Evolutionary conservation across 1,284 basidiomycete species (phyloP).

Genomic region (Puccinia triticina): DNA sequence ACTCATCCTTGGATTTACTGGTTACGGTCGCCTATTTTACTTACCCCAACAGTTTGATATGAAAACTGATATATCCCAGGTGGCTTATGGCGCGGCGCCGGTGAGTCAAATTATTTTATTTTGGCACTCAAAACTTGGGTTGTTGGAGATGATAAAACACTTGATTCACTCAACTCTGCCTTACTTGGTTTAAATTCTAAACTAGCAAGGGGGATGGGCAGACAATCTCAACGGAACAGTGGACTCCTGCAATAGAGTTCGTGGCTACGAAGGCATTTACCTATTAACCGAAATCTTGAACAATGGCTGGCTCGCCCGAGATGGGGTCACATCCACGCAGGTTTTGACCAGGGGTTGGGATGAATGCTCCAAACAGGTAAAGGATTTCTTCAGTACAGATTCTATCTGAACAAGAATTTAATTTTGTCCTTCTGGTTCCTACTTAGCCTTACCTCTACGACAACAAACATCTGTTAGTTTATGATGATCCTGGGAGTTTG

Average conservation of each 20-base stretch:
- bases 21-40: neutral
- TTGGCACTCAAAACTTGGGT: neutral
- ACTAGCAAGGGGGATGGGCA: neutral
- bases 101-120: neutral
- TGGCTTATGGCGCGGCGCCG: constrained; percentile 2
- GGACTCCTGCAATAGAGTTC: neutral
- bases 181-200: neutral
- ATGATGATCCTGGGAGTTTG: constrained; percentile 12
- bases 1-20: constrained; percentile 12
- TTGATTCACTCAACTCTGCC: neutral
- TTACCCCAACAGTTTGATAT: neutral
- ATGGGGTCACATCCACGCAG: neutral
- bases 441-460: neutral
- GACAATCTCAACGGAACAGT: neutral
- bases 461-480: neutral
- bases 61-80: neutral
- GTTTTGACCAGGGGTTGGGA: neutral
- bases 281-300: neutral
- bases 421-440: neutral
- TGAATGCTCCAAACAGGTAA: neutral
- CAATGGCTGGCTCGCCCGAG: neutral
- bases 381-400: neutral
- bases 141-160: neutral
- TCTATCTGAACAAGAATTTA: neutral
- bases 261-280: neutral